These are phyloP conservation scores for Pythium guiyangense DNA, from an alignment of 352 stramenopile genomes.

Conservation along the genomic window DNA sequence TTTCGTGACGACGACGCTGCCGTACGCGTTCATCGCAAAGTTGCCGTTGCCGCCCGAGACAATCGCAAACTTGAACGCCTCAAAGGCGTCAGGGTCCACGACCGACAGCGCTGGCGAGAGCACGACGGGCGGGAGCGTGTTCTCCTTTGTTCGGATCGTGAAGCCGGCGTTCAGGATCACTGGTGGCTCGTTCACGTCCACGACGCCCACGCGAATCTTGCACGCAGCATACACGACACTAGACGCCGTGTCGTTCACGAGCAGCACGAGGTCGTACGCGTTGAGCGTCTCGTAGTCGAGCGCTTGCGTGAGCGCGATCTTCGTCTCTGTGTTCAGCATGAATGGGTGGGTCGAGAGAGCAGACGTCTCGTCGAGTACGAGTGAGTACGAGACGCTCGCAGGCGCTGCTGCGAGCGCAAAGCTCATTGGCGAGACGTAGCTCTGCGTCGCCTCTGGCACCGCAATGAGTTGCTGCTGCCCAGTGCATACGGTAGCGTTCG, in stretches of 20 bases:
- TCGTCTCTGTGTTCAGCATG: conserved; percentile 10
- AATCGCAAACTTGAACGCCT: conserved; percentile 36
- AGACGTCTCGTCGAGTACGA: not conserved
- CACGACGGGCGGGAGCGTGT: conserved; percentile 25
- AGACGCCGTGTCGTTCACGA: conserved; percentile 18
- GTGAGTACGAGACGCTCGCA: conserved; percentile 3
- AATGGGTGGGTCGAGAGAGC: not conserved
- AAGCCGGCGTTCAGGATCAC: conserved; percentile 18
- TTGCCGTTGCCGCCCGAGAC: conserved; percentile 22
- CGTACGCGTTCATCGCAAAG: conserved; percentile 43
- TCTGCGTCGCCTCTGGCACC: conserved; percentile 27
- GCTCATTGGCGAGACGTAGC: conserved; percentile 25
- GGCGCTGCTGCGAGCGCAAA: conserved; percentile 28
- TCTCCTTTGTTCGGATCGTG: conserved; percentile 31
- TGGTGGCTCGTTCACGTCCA: conserved; percentile 50
- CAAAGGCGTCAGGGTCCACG: conserved; percentile 39
- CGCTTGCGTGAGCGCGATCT: conserved; percentile 13
- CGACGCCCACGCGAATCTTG: conserved; percentile 33
- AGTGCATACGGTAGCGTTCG: conserved; percentile 24
- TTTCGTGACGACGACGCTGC: conserved; percentile 28
- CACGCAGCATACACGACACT: conserved; percentile 19
- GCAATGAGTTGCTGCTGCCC: conserved; percentile 26
- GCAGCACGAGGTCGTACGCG: conserved; percentile 15
- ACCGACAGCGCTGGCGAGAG: conserved; percentile 23
- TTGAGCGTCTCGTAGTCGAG: conserved; percentile 27